Percentiles rank a stretch among this genome's conserved stretches.
Conservation (phyloP, 2,329 filamentous ascomycete genomes). For the Ceratocystis cubensis region DNA sequence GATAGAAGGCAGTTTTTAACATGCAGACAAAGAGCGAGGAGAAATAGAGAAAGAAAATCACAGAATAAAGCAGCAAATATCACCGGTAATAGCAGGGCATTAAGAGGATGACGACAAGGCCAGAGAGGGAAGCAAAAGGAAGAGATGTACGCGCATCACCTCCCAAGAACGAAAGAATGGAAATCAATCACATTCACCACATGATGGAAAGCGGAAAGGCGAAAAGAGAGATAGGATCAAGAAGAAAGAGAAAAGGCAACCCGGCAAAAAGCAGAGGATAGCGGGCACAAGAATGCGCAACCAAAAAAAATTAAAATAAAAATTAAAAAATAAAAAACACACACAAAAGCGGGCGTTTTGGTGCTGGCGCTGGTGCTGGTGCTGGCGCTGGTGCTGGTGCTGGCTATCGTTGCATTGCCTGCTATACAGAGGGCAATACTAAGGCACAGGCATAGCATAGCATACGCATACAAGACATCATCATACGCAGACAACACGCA, state of each 20-base stretch:
- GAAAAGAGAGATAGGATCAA: not conserved
- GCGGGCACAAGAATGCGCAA: not conserved
- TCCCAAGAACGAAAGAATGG: not conserved
- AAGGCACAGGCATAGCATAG: too few relatives aligned
- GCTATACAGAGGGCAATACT: too few relatives aligned
- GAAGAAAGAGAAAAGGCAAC: not conserved
- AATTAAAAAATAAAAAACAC: not conserved
- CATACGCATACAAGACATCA: too few relatives aligned
- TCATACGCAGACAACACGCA: too few relatives aligned
- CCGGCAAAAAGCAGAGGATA: not conserved
- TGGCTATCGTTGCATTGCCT: not conserved
- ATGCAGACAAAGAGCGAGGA: too few relatives aligned
- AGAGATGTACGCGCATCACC: not conserved
- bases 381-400: not conserved
- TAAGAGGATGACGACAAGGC: not conserved
- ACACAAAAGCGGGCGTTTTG: not conserved
- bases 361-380: not conserved
- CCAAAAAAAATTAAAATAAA: not conserved
- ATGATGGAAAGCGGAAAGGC: not conserved
- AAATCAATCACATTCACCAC: not conserved
- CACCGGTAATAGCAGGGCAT: not conserved
- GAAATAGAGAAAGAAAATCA: too few relatives aligned
- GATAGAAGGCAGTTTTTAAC: too few relatives aligned
- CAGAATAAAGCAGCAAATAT: not conserved
- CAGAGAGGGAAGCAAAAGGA: not conserved